phyloP scores from a whole-genome alignment of 1,139 yeast genomes.

The Hyphopichia wangnamkhiaoensis region DNA sequence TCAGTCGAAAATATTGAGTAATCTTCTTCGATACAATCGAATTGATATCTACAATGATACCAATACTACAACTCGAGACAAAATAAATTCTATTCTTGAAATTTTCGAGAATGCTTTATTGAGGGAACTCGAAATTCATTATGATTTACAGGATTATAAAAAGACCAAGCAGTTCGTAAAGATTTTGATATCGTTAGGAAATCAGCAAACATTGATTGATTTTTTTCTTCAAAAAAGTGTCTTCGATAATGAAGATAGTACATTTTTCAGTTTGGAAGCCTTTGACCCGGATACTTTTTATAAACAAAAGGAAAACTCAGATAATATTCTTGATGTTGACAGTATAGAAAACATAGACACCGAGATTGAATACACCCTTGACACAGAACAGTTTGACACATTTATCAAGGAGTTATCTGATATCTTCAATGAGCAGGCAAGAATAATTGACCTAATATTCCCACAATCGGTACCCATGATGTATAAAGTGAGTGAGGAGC shows the following conservation, averaged over 20 bases:
- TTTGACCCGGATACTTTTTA: conserved; percentile 24
- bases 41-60: conserved; percentile 39
- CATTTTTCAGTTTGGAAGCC: conserved; percentile 31
- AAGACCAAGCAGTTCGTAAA: conserved; percentile 35
- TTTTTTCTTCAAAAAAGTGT: conserved; percentile 48
- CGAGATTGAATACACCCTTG: conserved; percentile 11
- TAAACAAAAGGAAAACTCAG: conserved; percentile 3
- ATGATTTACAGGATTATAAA: conserved; percentile 51
- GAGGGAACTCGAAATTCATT: conserved; percentile 66
- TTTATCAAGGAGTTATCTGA: conserved; percentile 28
- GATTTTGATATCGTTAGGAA: conserved; percentile 38
- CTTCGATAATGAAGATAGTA: conserved; percentile 38
- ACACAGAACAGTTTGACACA: conserved; percentile 20
- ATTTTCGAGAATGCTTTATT: conserved; percentile 73
- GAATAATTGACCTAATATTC: conserved; percentile 40
- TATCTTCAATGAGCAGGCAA: conserved; percentile 38
- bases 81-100: conserved; percentile 61
- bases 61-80: conserved; percentile 39
- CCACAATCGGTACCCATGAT: conserved; percentile 47
- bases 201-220: conserved; percentile 47
- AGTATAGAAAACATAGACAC: conserved; percentile 6
- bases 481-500: conserved; percentile 50
- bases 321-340: conserved; percentile 4
- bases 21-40: conserved; percentile 39
- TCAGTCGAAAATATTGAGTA: conserved; percentile 46